phyloP scores from a whole-genome alignment of 2,329 filamentous ascomycete species.

The Verticillium nubilum region DNA sequence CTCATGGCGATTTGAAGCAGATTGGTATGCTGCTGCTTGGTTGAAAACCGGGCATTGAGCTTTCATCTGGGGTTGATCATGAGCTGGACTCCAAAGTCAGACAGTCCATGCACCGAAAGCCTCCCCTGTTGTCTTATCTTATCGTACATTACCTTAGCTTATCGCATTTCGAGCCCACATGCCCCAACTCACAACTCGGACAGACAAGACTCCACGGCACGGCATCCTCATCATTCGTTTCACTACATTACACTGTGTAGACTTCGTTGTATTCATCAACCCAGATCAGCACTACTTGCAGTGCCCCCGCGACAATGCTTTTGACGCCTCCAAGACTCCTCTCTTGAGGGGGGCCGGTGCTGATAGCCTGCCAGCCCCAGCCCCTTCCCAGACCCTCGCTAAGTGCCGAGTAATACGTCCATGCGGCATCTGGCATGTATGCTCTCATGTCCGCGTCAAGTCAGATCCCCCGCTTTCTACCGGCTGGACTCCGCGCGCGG shows the following conservation, averaged over 20 bases:
- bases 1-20: slow-evolving; percentile 8
- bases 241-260: not conserved
- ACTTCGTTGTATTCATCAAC: slow-evolving; percentile 3
- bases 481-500: not conserved
- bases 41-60: not conserved
- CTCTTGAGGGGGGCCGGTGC: not conserved
- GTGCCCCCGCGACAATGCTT: slow-evolving; percentile 1
- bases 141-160: slow-evolving; percentile 2
- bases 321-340: slow-evolving; percentile 1
- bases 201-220: not conserved
- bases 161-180: not conserved
- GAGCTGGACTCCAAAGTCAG: not conserved
- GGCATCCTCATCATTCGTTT: not conserved
- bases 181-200: not conserved
- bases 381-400: not conserved
- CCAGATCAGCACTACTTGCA: not conserved
- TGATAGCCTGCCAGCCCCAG: not conserved
- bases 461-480: not conserved
- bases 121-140: slow-evolving; percentile 4
- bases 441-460: not conserved
- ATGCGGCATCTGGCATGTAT: not conserved
- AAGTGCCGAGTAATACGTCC: not conserved
- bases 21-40: not conserved
- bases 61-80: not conserved
- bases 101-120: not conserved